Base-by-base conservation (phyloP, 129 eudicot species). In the Apium graveolens region DNA sequence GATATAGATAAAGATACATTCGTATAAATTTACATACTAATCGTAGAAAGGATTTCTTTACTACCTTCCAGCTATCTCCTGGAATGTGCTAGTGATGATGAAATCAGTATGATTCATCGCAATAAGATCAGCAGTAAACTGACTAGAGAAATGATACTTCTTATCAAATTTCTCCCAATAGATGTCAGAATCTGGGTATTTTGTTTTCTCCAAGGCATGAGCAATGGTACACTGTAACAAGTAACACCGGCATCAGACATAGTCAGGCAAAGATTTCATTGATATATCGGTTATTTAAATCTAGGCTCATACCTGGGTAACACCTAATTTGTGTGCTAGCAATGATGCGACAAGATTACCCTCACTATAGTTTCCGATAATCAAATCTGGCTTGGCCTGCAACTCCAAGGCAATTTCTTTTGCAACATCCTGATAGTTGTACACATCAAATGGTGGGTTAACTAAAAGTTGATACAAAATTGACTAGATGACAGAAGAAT, bases 1-100 rank as follows among this genome's bases (percentile, higher is more conserved):
- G 42, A 32, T 80, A 43, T 46, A 66, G 42, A 62, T 48, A 16
- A 20, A 53, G 73, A 43, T 8, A 26, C 39, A 72, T 57, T 72
- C 11, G 5, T 16, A n/a, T 11, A 17, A 73, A 73, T 39, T 14
- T 70, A 32, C 39, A 70, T 37, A 37, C 2, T 14, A 32, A 21
- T 16, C 3, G 32, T 21, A 53, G 8, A 53, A 62, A 57, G 21
- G 72, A 68, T 8, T 26, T 44, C 21, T 35, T 48, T 60, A 51
- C 32, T 84, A 93, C 98, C 88, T 93, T 86, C 98, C 98, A 16
- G 98, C 98, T 49, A 93, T 93, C 65, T 93, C 98, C 84, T 93
- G 98, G 90, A 93, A 91, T 70, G 98, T 93, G 84, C 98, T 93
- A 4, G 98, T 93, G 85, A 93, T 93, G 88, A 93, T 93, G 87